These are phyloP conservation scores for Macrolepiota fuliginosa DNA, from an alignment of 768 basidiomycete species.

Conservation along the genomic window DNA sequence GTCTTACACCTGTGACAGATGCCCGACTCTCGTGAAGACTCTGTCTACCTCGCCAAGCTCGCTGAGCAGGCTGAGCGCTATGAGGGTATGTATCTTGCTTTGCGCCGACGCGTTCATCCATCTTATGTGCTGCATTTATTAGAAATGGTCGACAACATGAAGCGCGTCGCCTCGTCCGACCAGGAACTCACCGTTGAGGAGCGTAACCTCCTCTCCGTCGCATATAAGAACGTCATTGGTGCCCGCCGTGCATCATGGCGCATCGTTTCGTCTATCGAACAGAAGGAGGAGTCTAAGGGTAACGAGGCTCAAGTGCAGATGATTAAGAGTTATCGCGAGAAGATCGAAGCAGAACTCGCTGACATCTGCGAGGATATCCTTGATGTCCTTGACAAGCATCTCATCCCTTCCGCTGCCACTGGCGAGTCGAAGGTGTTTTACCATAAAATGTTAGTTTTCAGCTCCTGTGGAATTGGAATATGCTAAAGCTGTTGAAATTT, in stretches of 20 bases:
- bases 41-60: constrained; percentile 99
- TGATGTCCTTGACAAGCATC: constrained; percentile 95
- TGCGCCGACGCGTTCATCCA: constrained; percentile 9
- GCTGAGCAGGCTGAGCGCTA: constrained; percentile 99
- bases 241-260: constrained; percentile 98
- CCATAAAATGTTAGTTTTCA: constrained; percentile 86
- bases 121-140: constrained; percentile 19
- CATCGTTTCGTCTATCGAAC: constrained; percentile 97
- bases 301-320: constrained; percentile 94
- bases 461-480: background rate
- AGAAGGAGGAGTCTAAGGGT: constrained; percentile 99
- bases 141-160: constrained; percentile 99
- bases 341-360: constrained; percentile 95
- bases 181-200: constrained; percentile 98
- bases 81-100: constrained; percentile 61
- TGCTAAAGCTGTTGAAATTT: constrained; percentile 20
- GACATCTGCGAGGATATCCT: constrained; percentile 99
- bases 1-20: constrained; percentile 45
- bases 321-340: constrained; percentile 98
- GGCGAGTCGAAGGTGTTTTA: constrained; percentile 99
- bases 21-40: constrained; percentile 90
- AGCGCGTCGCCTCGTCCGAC: constrained; percentile 95
- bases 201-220: constrained; percentile 95
- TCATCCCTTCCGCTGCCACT: constrained; percentile 93
- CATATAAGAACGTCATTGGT: constrained; percentile 99